Percentiles rank a stretch among this genome's conserved stretches.
Evolutionary conservation across 148 eudicot species (phyloP).

Genomic region (Silene latifolia): DNA sequence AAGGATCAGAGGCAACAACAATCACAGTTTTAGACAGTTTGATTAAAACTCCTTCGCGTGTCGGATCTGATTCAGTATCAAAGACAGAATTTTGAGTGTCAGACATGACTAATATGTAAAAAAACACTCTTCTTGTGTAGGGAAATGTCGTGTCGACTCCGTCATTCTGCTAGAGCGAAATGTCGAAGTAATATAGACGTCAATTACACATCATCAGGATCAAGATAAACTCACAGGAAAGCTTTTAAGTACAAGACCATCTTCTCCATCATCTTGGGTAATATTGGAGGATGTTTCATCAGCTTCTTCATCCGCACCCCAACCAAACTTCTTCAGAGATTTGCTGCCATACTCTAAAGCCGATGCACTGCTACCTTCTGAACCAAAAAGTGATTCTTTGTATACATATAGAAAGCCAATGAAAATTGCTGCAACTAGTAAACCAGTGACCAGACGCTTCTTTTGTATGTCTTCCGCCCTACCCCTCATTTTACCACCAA

Average conservation of each 20-base stretch:
- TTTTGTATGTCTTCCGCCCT: conserved; percentile 78
- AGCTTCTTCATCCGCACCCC: conserved; percentile 84
- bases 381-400: conserved; percentile 56
- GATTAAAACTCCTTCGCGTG: too few relatives aligned
- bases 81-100: too few relatives aligned
- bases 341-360: conserved; percentile 92
- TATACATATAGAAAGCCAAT: conserved; percentile 65
- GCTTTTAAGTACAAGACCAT: conserved; percentile 56
- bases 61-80: too few relatives aligned
- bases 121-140: too few relatives aligned
- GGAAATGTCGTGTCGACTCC: too few relatives aligned
- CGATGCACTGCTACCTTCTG: conserved; percentile 59
- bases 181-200: background rate
- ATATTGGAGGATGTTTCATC: conserved; percentile 54
- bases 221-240: conserved; percentile 68
- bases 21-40: too few relatives aligned
- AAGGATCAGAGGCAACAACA: too few relatives aligned
- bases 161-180: too few relatives aligned
- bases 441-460: conserved; percentile 63
- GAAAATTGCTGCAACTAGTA: conserved; percentile 48
- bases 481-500: conserved; percentile 57
- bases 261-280: conserved; percentile 61
- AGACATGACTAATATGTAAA: too few relatives aligned
- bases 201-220: background rate
- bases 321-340: conserved; percentile 75